These are phyloP conservation scores for Wickerhamia fluorescens DNA, from an alignment of 805 yeast genomes.

Conservation along the genomic window DNA sequence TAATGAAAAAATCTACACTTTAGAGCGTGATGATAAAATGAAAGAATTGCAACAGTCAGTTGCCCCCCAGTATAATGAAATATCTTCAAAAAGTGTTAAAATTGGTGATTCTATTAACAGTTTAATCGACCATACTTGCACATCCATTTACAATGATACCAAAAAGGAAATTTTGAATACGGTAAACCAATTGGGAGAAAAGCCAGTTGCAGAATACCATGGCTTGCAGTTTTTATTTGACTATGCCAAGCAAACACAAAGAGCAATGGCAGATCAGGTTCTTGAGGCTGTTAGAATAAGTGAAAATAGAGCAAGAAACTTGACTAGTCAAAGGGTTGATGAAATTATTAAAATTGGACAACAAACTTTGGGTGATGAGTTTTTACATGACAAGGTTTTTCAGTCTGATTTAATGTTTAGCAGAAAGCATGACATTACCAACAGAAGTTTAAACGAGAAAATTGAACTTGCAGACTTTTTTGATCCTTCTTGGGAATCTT, in stretches of 20 bases:
- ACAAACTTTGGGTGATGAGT: slow-evolving; percentile 55
- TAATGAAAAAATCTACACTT: slow-evolving; percentile 51
- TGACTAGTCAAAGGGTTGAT: slow-evolving; percentile 55
- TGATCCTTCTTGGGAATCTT: slow-evolving; percentile 65
- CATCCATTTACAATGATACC: slow-evolving; percentile 55
- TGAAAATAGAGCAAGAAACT: slow-evolving; percentile 61
- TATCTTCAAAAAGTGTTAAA: slow-evolving; percentile 43
- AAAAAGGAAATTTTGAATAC: slow-evolving; percentile 45
- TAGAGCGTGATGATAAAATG: slow-evolving; percentile 42
- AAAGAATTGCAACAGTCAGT: slow-evolving; percentile 44
- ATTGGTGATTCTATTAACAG: slow-evolving; percentile 55
- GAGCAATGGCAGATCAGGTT: slow-evolving; percentile 58
- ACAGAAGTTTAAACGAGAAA: slow-evolving; percentile 50
- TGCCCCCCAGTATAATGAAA: slow-evolving; percentile 56
- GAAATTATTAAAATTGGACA: slow-evolving; percentile 59
- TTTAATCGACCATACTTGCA: slow-evolving; percentile 54
- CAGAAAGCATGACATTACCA: slow-evolving; percentile 55
- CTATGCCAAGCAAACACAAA: slow-evolving; percentile 66
- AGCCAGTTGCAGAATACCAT: slow-evolving; percentile 46
- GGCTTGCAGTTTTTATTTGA: slow-evolving; percentile 62
- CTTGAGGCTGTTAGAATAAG: slow-evolving; percentile 53
- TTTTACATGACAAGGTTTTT: slow-evolving; percentile 54
- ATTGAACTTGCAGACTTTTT: slow-evolving; percentile 69
- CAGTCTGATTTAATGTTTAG: slow-evolving; percentile 78
- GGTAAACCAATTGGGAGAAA: slow-evolving; percentile 44